Conservation (phyloP, 148 eudicot species). For the Vaccinium myrtillus region DNA sequence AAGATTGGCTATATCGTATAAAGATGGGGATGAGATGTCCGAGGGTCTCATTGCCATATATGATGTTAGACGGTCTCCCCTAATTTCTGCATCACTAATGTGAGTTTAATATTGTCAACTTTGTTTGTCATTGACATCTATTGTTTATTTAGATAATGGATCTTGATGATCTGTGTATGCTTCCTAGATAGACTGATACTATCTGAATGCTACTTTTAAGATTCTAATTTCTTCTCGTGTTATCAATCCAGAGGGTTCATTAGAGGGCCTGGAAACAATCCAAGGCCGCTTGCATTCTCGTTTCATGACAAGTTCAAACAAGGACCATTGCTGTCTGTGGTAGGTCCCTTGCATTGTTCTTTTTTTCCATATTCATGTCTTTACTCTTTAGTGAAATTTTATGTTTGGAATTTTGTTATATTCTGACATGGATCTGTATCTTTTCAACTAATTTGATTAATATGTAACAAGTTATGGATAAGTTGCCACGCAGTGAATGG, state of each 20-base stretch:
- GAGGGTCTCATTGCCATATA: slow-evolving; percentile 85
- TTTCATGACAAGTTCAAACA: slow-evolving; percentile 89
- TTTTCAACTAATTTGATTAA: slow-evolving; percentile 6
- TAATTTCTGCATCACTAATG: slow-evolving; percentile 83
- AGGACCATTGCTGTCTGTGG: slow-evolving; percentile 96
- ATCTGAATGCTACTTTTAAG: slow-evolving; percentile 8
- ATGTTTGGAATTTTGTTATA: neutral
- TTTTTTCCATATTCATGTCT: neutral
- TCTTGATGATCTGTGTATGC: neutral
- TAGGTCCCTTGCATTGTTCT: slow-evolving; percentile 24
- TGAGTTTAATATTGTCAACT: slow-evolving; percentile 34
- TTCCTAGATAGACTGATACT: neutral
- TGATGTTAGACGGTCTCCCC: slow-evolving; percentile 79
- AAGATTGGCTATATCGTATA: slow-evolving; percentile 80
- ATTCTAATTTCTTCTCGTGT: slow-evolving; percentile 12
- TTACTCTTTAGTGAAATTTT: neutral
- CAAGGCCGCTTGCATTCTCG: slow-evolving; percentile 74
- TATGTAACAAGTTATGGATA: neutral
- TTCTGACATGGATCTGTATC: neutral
- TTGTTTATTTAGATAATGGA: neutral
- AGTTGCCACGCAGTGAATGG: neutral
- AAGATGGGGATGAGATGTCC: slow-evolving; percentile 82
- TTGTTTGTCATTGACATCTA: neutral
- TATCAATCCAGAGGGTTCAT: slow-evolving; percentile 74
- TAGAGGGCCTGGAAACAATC: slow-evolving; percentile 87